Evolutionary conservation across 495 filamentous ascomycete genomes (phyloP).

Genomic region (Trichoderma erinaceum): DNA sequence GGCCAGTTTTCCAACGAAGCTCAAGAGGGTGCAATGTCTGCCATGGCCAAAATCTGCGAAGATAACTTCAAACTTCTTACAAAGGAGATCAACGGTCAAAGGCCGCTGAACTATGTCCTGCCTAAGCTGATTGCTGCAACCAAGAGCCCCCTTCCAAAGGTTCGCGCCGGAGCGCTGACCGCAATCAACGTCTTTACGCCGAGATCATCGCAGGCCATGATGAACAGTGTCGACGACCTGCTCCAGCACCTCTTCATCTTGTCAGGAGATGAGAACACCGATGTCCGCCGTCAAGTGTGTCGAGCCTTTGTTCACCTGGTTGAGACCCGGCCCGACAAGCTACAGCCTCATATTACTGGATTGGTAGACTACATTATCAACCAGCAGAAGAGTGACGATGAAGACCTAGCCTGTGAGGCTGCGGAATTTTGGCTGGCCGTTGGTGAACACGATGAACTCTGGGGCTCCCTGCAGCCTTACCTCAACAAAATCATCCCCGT

Average conservation of each 20-base stretch:
- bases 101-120: slow-evolving; percentile 81
- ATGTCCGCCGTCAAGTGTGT: slow-evolving; percentile 86
- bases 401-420: slow-evolving; percentile 87
- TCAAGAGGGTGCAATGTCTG: slow-evolving; percentile 91
- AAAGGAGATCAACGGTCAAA: slow-evolving; percentile 75
- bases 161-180: slow-evolving; percentile 70
- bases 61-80: slow-evolving; percentile 87
- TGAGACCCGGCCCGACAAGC: slow-evolving; percentile 82
- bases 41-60: slow-evolving; percentile 90
- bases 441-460: slow-evolving; percentile 76
- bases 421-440: slow-evolving; percentile 97
- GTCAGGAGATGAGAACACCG: slow-evolving; percentile 63
- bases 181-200: slow-evolving; percentile 88
- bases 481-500: slow-evolving; percentile 85
- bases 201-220: slow-evolving; percentile 67
- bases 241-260: slow-evolving; percentile 77
- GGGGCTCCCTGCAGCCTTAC: slow-evolving; percentile 64
- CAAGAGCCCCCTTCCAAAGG: slow-evolving; percentile 60
- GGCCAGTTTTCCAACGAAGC: slow-evolving; percentile 60
- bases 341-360: slow-evolving; percentile 80
- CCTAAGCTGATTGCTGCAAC: slow-evolving; percentile 88
- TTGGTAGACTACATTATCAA: slow-evolving; percentile 88
- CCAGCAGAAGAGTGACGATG: slow-evolving; percentile 84
- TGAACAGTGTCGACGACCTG: slow-evolving; percentile 70
- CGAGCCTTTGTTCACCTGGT: slow-evolving; percentile 88